Percentiles rank a stretch among this genome's conserved stretches.
Conservation (phyloP, 352 stramenopile species). For the Pythium guiyangense region DNA sequence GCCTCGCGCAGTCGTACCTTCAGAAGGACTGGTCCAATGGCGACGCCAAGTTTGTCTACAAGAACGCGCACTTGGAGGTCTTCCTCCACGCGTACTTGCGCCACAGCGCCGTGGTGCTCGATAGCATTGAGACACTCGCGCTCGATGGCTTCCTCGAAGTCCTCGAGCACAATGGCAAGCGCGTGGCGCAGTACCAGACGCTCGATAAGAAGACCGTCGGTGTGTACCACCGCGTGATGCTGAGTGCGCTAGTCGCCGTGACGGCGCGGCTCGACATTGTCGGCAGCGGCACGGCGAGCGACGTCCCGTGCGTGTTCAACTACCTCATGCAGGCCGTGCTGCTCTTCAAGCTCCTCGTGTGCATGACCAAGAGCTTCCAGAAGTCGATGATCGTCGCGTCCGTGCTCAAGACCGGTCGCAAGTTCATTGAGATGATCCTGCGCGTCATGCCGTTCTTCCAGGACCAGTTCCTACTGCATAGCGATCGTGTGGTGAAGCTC, state of each 20-base stretch:
- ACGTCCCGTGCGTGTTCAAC: slow-evolving; percentile 35
- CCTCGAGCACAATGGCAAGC: slow-evolving; percentile 23
- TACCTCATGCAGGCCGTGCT: slow-evolving; percentile 48
- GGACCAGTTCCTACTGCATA: slow-evolving; percentile 37
- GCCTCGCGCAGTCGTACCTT: slow-evolving; percentile 30
- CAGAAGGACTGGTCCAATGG: slow-evolving; percentile 41
- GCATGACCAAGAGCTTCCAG: slow-evolving; percentile 54
- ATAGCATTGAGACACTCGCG: slow-evolving; percentile 43
- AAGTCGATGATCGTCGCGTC: slow-evolving; percentile 37
- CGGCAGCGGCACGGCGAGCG: slow-evolving; percentile 7
- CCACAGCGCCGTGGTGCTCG: slow-evolving; percentile 29
- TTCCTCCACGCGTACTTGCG: slow-evolving; percentile 35
- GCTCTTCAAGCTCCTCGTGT: slow-evolving; percentile 60
- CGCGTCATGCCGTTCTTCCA: slow-evolving; percentile 55
- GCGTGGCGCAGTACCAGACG: slow-evolving; percentile 23
- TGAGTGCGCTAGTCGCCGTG: slow-evolving; percentile 32
- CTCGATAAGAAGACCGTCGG: slow-evolving; percentile 49
- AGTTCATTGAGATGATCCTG: slow-evolving; percentile 49
- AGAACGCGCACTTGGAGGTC: slow-evolving; percentile 31
- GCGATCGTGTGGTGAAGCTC: slow-evolving; percentile 38
- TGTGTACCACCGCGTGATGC: slow-evolving; percentile 43
- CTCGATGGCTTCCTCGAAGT: slow-evolving; percentile 39
- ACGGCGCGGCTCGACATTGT: slow-evolving; percentile 36
- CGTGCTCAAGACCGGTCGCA: slow-evolving; percentile 48
- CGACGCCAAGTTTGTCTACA: slow-evolving; percentile 35